Conservation (phyloP, 192 early-diverging fungal genomes). For the Coemansia sp. region DNA sequence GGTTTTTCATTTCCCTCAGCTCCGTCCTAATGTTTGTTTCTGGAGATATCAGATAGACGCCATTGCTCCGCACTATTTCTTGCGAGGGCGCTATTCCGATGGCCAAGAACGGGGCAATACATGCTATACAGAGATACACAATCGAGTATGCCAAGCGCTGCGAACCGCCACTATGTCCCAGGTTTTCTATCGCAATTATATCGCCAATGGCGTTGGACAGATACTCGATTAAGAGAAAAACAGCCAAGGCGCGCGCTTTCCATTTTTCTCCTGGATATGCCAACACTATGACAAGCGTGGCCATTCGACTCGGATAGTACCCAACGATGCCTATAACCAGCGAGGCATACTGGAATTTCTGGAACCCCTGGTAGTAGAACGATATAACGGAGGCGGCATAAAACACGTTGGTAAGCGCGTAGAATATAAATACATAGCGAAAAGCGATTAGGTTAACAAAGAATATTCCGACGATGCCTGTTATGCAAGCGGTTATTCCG, state of each 20-base stretch:
- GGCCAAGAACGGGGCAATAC: slow-evolving; percentile 27
- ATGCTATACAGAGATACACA: slow-evolving; percentile 15
- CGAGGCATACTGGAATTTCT: slow-evolving; percentile 11
- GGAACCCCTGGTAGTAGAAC: slow-evolving; percentile 14
- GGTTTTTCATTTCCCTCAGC: slow-evolving; percentile 14
- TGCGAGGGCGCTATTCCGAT: slow-evolving; percentile 25
- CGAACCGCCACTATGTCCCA: neutral
- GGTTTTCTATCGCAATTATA: slow-evolving; percentile 18
- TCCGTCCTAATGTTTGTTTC: slow-evolving; percentile 22
- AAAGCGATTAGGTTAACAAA: slow-evolving; percentile 27
- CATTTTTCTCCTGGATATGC: slow-evolving; percentile 39
- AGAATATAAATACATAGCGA: slow-evolving; percentile 29
- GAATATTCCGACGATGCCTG: slow-evolving; percentile 28
- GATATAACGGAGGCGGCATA: slow-evolving; percentile 33
- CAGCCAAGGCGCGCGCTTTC: slow-evolving; percentile 33
- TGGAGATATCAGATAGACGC: slow-evolving; percentile 41
- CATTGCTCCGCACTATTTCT: slow-evolving; percentile 38
- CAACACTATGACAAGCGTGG: slow-evolving; percentile 30
- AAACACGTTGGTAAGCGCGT: slow-evolving; percentile 22
- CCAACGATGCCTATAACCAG: slow-evolving; percentile 16
- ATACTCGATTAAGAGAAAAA: slow-evolving; percentile 35
- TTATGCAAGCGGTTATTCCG: slow-evolving; percentile 18
- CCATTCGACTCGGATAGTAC: slow-evolving; percentile 27
- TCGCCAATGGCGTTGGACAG: slow-evolving; percentile 36
- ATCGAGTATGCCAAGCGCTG: slow-evolving; percentile 18